These are phyloP conservation scores for Capsicum pubescens DNA, from an alignment of 257 asterid genomes.

Conservation along the genomic window DNA sequence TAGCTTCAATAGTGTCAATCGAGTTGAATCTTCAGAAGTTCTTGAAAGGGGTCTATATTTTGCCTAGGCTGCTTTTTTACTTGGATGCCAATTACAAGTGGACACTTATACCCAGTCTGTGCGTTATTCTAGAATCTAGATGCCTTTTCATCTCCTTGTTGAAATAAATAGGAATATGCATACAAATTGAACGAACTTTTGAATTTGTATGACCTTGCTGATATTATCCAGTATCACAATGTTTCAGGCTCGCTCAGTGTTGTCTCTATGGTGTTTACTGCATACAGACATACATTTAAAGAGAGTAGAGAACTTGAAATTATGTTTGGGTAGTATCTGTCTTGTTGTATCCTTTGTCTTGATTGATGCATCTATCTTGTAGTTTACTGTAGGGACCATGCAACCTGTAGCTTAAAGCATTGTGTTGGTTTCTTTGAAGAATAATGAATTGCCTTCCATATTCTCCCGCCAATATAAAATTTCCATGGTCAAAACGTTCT, in stretches of 20 bases:
- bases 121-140: not conserved
- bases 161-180: not conserved
- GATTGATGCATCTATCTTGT: not conserved
- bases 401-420: not conserved
- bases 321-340: not conserved
- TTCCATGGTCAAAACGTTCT: not conserved
- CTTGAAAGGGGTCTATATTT: not conserved
- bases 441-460: not conserved
- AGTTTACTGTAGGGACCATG: not conserved
- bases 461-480: not conserved
- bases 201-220: not conserved
- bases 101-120: not conserved
- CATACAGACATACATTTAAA: not conserved
- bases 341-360: not conserved
- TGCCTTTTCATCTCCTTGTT: not conserved
- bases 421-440: not conserved
- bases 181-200: not conserved
- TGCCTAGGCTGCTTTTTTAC: conserved; percentile 15
- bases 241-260: not conserved
- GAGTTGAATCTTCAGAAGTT: not conserved
- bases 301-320: not conserved
- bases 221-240: not conserved
- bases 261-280: not conserved
- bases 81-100: not conserved
- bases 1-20: not conserved